A percentile compares a stretch with the other conserved stretches of the same genome.
phyloP scores from a whole-genome alignment of 163 green algal species.

The Prototheca wickerhamii region DNA sequence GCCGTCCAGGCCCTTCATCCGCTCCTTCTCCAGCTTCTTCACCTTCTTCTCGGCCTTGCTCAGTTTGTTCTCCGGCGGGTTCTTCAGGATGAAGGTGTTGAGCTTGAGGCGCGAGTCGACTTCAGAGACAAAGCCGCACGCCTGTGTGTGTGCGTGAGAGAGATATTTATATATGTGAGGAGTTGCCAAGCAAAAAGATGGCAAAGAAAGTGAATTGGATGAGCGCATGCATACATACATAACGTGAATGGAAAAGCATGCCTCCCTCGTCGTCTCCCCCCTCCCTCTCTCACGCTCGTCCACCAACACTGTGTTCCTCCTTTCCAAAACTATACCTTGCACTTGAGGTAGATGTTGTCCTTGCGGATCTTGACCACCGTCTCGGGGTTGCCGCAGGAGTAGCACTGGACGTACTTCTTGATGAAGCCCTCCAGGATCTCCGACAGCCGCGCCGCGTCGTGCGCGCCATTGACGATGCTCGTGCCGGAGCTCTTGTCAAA shows the following conservation, averaged over 20 bases:
- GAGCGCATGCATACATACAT: neutral
- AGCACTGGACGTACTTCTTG: slow-evolving; percentile 96
- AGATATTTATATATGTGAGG: too few relatives aligned
- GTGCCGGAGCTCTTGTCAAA: slow-evolving; percentile 82
- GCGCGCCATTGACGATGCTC: slow-evolving; percentile 93
- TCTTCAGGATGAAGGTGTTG: slow-evolving; percentile 98
- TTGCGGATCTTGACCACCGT: slow-evolving; percentile 67
- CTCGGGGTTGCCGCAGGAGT: slow-evolving; percentile 96
- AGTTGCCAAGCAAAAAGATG: neutral
- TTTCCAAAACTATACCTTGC: slow-evolving; percentile 80
- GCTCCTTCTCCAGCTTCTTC: slow-evolving; percentile 83
- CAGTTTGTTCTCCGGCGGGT: slow-evolving; percentile 89
- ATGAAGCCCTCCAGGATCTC: slow-evolving; percentile 94
- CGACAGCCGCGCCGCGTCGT: slow-evolving; percentile 56
- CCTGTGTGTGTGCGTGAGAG: neutral
- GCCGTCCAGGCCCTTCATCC: slow-evolving; percentile 35
- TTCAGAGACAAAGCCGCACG: slow-evolving; percentile 64
- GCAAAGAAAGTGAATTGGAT: neutral
- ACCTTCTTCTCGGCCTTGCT: slow-evolving; percentile 89
- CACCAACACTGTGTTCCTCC: slow-evolving; percentile 18
- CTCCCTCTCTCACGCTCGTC: too few relatives aligned
- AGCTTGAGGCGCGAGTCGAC: slow-evolving; percentile 94
- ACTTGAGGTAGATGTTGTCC: slow-evolving; percentile 90
- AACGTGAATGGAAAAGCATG: neutral
- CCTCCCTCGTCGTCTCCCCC: neutral